A percentile compares a stretch with the other conserved stretches of the same genome.
Evolutionary conservation across 2,329 filamentous ascomycete genomes (phyloP).

Genomic region (Penicillium sclerotigenum): DNA sequence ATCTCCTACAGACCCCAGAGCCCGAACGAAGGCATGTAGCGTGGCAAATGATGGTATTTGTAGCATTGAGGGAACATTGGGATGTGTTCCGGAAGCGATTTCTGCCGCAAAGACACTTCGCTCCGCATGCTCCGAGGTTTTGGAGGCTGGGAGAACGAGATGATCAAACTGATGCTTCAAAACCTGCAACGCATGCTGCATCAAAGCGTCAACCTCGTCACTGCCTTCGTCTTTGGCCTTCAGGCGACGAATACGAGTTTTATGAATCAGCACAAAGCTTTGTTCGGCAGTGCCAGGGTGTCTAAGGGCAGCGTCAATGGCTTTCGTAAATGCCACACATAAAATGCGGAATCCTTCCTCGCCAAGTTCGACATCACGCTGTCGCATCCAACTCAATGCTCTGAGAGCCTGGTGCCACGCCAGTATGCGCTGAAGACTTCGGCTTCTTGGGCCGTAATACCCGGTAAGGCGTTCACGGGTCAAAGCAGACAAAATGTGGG

Average conservation of each 20-base stretch:
- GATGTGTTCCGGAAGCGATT: constrained; percentile 9
- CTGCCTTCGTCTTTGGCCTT: background rate
- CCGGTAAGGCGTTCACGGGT: constrained; percentile 21
- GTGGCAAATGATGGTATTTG: constrained; percentile 38
- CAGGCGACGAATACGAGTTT: constrained; percentile 5
- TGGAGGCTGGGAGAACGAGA: constrained; percentile 32
- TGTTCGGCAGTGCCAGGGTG: constrained; percentile 27
- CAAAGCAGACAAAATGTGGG: constrained; percentile 35
- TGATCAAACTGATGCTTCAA: constrained; percentile 38
- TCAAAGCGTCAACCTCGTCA: constrained; percentile 29
- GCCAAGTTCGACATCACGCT: constrained; percentile 30
- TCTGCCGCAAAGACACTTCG: constrained; percentile 14
- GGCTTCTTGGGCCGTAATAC: constrained; percentile 18
- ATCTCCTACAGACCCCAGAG: constrained; percentile 41
- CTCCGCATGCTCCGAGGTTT: constrained; percentile 23
- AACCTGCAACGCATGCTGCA: constrained; percentile 29
- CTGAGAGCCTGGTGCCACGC: constrained; percentile 39
- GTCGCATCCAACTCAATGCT: constrained; percentile 36
- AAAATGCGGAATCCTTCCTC: constrained; percentile 35
- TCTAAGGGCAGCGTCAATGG: constrained; percentile 33
- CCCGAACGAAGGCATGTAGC: constrained; percentile 44
- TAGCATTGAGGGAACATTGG: constrained; percentile 31
- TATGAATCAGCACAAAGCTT: constrained; percentile 26
- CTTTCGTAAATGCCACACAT: constrained; percentile 36
- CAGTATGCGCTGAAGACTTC: constrained; percentile 32